phyloP scores from a whole-genome alignment of 768 basidiomycete genomes.

The Podaxis sp. region DNA sequence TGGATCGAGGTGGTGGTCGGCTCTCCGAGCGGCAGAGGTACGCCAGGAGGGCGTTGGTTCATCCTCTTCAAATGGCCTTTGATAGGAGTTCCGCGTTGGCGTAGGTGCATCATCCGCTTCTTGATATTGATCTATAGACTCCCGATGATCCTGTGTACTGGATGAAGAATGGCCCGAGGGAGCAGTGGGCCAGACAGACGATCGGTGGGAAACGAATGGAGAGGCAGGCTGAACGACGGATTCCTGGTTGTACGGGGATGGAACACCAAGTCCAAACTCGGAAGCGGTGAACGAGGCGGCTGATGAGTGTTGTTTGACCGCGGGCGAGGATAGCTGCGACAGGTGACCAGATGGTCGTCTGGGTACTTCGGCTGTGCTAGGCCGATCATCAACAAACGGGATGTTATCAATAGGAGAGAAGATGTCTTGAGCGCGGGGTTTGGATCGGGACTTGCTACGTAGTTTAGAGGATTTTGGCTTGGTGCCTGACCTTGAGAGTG shows the following conservation, averaged over 20 bases:
- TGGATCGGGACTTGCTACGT: conserved; percentile 17
- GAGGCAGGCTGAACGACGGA: not conserved
- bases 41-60: conserved; percentile 1
- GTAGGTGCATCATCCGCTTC: not conserved
- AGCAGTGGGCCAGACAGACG: not conserved
- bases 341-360: conserved; percentile 33
- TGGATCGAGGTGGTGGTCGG: not conserved
- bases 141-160: not conserved
- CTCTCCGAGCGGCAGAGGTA: not conserved
- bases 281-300: conserved; percentile 22
- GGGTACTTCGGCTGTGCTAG: conserved; percentile 21
- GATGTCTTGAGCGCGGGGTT: conserved; percentile 34
- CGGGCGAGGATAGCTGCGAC: conserved; percentile 30
- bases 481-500: conserved; percentile 35
- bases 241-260: not conserved
- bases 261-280: not conserved
- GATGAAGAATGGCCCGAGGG: conserved; percentile 3
- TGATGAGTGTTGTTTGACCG: conserved; percentile 21
- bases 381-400: conserved; percentile 11
- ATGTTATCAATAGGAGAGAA: conserved; percentile 16
- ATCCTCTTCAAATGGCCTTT: not conserved
- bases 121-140: not conserved
- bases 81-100: not conserved
- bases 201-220: not conserved
- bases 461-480: conserved; percentile 23